Evolutionary conservation across 2,329 filamentous ascomycete genomes (phyloP), one percentile per base, ranked within the genome.

Genomic region (Clarireedia sp.): DNA sequence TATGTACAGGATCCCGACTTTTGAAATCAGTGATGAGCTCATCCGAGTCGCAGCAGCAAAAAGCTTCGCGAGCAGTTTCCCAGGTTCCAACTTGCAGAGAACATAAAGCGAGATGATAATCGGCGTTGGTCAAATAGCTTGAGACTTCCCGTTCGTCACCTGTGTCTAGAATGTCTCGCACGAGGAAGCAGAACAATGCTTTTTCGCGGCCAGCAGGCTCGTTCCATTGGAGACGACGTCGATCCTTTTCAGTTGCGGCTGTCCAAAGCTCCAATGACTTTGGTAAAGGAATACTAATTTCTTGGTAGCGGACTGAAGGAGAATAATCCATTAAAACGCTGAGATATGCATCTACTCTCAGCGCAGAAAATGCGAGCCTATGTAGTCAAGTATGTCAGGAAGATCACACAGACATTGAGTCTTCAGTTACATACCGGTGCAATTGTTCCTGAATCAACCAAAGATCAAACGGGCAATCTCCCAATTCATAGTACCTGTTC

Each of bases 231-330:
- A 53, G 50, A 37, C 7, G 36, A 8, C 50, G 50, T 5, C 50
- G 33, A n/a, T 53, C 50, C 19, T 53, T 43, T 14, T 53, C 50
- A 6, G 26, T 53, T 5, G 50, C 21, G 14, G 29, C 29, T 1
- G 17, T 47, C 41, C 50, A 53, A 10, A 53, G 41, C 5, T 38
- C 46, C 5, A 29, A 24, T 16, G 50, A 47, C 10, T 53, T 53
- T 37, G 50, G 50, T 12, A 53, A 10, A 2, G 50, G 50, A 53
- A 53, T 53, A 19, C 50, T 53, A 19, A 53, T 47, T 21, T 53
- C 50, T 23, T 46, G 50, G 36, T 53, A 53, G 14, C 41, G 41
- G n/a, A 53, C 29, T n/a, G 50, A 47, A 3, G 41, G 50, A 2
- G 50, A 41, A 26, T 53, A 38, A 26, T 53, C 29, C 50, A 53